Percentiles rank a stretch among this genome's conserved stretches.
Evolutionary conservation across 495 filamentous ascomycete species (phyloP).

Genomic region (Collariella sp.): DNA sequence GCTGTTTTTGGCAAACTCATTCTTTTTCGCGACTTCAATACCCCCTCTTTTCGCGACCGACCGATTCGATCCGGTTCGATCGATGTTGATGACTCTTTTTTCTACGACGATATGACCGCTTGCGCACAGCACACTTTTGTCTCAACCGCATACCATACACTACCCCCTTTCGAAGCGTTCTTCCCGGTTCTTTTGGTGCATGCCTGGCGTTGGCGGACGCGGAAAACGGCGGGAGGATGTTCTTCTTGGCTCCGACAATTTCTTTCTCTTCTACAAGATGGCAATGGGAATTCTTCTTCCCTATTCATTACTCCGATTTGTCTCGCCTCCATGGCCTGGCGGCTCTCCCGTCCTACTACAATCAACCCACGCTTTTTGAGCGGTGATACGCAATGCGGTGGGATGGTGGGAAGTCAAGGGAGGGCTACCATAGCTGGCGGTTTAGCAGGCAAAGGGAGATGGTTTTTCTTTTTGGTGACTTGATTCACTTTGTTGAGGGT

Average conservation of each 20-base stretch:
- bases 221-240: not conserved
- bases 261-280: not conserved
- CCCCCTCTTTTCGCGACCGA: no score
- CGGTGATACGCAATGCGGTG: constrained; percentile 12
- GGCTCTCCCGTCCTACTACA: not conserved
- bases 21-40: not conserved
- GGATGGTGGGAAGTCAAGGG: not conserved
- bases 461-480: no score
- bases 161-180: no score
- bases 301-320: not conserved
- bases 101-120: constrained; percentile 13
- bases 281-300: not conserved
- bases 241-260: no score
- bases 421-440: not conserved
- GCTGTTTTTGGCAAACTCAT: not conserved
- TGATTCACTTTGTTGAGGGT: no score
- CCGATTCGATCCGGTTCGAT: no score
- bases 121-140: not conserved
- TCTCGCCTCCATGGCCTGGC: not conserved
- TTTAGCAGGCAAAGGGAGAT: not conserved
- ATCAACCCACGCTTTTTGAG: no score
- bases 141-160: no score
- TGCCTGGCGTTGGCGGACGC: constrained; percentile 5
- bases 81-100: constrained; percentile 10
- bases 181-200: constrained; percentile 7